Percentiles rank a stretch among this genome's conserved stretches.
Evolutionary conservation across 2,329 filamentous ascomycete genomes (phyloP).

Genomic region (Xylaria digitata): DNA sequence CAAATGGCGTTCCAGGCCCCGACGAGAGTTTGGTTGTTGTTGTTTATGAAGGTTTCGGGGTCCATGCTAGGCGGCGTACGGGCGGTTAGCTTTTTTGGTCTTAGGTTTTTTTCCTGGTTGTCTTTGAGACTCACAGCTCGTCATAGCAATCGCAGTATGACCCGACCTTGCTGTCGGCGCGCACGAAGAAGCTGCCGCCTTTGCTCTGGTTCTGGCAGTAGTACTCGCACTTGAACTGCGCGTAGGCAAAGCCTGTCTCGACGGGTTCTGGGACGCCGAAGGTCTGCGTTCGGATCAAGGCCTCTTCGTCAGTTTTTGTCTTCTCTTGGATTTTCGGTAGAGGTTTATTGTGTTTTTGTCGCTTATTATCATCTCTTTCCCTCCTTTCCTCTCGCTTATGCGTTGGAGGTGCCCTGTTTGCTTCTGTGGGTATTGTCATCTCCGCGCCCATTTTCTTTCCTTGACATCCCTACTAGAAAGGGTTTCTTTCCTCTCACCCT

Average conservation of each 20-base stretch:
- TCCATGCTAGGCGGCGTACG: conserved; percentile 39
- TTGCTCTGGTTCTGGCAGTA: conserved; percentile 44
- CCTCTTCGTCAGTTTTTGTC: not conserved
- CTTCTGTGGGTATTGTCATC: not conserved
- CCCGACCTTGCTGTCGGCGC: conserved; percentile 31
- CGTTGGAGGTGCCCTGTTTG: not conserved
- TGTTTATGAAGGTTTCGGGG: conserved; percentile 43
- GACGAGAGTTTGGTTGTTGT: conserved; percentile 43
- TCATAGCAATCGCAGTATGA: conserved; percentile 47
- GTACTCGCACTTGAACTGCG: conserved; percentile 52
- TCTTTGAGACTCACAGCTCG: conserved; percentile 43
- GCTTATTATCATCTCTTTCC: not conserved
- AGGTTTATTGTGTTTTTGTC: not conserved
- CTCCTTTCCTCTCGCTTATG: not conserved
- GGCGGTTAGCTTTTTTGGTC: conserved; percentile 4
- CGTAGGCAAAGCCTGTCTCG: conserved; percentile 49
- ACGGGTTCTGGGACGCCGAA: conserved; percentile 46
- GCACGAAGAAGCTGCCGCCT: conserved; percentile 49
- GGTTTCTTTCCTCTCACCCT: not conserved
- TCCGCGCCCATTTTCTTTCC: not conserved
- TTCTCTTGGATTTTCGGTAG: not conserved
- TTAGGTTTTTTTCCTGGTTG: not conserved
- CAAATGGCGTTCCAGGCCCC: conserved; percentile 50
- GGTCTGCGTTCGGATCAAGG: conserved; percentile 38
- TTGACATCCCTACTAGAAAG: not conserved